A percentile compares a stretch with the other conserved stretches of the same genome.
Evolutionary conservation across 2,329 filamentous ascomycete genomes (phyloP).

Genomic region (Periconia sp.): DNA sequence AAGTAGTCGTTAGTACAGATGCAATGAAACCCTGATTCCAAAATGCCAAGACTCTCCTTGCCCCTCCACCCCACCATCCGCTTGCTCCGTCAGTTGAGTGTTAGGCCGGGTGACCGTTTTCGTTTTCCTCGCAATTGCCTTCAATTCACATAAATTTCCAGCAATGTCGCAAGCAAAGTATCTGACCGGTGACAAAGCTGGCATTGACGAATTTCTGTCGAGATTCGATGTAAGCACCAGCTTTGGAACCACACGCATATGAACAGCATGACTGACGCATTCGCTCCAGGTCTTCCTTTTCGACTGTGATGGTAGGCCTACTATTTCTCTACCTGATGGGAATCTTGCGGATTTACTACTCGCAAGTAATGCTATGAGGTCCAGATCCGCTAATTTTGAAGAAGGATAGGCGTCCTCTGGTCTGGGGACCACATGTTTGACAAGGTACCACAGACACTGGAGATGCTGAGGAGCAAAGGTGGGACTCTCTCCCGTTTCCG

Average conservation of each 20-base stretch:
- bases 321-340: not conserved
- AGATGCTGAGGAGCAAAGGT: slow-evolving; percentile 82
- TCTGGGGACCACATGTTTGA: slow-evolving; percentile 90
- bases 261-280: slow-evolving; percentile 18
- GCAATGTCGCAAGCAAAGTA: slow-evolving; percentile 52
- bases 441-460: slow-evolving; percentile 80
- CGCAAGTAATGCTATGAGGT: not conserved
- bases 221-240: slow-evolving; percentile 81
- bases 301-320: slow-evolving; percentile 83
- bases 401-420: slow-evolving; percentile 83
- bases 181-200: slow-evolving; percentile 76
- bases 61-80: not conserved
- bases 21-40: not conserved
- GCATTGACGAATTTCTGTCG: slow-evolving; percentile 81
- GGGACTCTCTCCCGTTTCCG: slow-evolving; percentile 2
- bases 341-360: not conserved
- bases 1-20: not conserved
- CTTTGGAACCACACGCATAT: too few species aligned
- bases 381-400: slow-evolving; percentile 40
- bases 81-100: not conserved
- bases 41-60: not conserved
- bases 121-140: not conserved
- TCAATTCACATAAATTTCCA: not conserved
- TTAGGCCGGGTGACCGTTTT: not conserved
- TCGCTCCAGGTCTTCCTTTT: slow-evolving; percentile 77